Conservation (phyloP, 495 filamentous ascomycete species). For the Neurospora africana region DNA sequence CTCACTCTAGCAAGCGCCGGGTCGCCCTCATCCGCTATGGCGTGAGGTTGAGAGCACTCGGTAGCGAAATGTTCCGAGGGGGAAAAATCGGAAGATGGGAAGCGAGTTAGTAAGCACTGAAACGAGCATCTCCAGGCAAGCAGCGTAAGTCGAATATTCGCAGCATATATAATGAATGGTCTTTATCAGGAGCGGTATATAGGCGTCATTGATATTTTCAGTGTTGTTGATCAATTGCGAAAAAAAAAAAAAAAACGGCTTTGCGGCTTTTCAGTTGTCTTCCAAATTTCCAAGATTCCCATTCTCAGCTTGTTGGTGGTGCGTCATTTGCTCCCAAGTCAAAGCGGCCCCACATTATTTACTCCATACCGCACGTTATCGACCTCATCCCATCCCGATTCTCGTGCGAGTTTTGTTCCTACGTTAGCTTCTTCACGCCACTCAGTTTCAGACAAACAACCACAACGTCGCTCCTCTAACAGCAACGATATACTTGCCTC, state of each 20-base stretch:
- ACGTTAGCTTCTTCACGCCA: neutral
- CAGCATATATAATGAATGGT: neutral
- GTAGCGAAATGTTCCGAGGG: neutral
- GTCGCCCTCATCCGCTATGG: neutral
- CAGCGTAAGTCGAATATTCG: neutral
- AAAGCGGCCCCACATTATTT: neutral
- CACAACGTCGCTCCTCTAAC: neutral
- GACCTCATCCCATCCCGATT: neutral
- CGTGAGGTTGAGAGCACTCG: neutral
- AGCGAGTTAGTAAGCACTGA: neutral
- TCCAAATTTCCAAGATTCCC: neutral
- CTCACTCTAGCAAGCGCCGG: neutral
- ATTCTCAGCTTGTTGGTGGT: neutral
- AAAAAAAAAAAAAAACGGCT: too few relatives aligned
- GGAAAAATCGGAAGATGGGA: neutral
- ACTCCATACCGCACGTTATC: neutral
- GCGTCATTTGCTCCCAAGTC: neutral
- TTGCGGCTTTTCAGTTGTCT: neutral
- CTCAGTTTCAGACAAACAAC: neutral
- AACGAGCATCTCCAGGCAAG: neutral
- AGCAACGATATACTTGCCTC: neutral
- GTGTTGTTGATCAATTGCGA: neutral
- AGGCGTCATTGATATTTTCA: neutral
- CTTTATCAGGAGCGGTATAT: neutral
- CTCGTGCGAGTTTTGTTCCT: neutral